Base-by-base conservation (phyloP, 306 rosid genomes). In the Trifolium dubium region DNA sequence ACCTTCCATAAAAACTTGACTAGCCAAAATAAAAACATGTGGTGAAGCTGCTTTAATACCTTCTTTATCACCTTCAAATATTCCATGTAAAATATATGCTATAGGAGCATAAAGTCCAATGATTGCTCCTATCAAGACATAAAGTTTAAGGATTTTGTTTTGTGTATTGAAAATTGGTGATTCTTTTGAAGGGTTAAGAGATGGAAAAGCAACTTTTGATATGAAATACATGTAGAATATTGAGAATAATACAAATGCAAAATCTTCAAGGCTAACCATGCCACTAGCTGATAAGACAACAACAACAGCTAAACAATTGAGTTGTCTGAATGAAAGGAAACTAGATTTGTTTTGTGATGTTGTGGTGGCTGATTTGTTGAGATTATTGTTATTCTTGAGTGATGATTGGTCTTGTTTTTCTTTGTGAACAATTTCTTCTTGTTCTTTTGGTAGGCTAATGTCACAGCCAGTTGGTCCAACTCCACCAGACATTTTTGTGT, bases 1-100 rank as follows among this genome's bases (percentile, higher is more conserved):
- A 3, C 97, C 99, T 81, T 94, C 99, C 97, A 92, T 86, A 84
- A 94, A 92, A 13, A 88, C 86, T 71, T 91, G 99, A 55, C 97
- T 92, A 0, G 96, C 85, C 62, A 95, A 80, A 8, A 92, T 90
- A 30, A 95, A 90, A 55, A 95, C 86, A 63, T 95, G 99, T 4
- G 99, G 97, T 51, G 90, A 68, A 5, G 99, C 99, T 1, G 96
- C 98, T 29, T 86, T 83, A 51, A 92, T 87, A 10, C 97, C 99
- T 80, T 90, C 82, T 56, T 86, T 86, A 75, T 95, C 98, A 31
- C 94, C 93, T 18, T 86, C 88, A 64, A 83, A 76, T 34, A 90
- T 83, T 10, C 99, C 98, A 32, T 88, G 83, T 1, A 87, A 67
- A 59, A 95, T 88, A 47, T 95, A 90, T 0, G 90, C 90, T 55